These are phyloP conservation scores for Ananas comosus DNA, from an alignment of 176 grass and related monocot species.

Conservation along the genomic window DNA sequence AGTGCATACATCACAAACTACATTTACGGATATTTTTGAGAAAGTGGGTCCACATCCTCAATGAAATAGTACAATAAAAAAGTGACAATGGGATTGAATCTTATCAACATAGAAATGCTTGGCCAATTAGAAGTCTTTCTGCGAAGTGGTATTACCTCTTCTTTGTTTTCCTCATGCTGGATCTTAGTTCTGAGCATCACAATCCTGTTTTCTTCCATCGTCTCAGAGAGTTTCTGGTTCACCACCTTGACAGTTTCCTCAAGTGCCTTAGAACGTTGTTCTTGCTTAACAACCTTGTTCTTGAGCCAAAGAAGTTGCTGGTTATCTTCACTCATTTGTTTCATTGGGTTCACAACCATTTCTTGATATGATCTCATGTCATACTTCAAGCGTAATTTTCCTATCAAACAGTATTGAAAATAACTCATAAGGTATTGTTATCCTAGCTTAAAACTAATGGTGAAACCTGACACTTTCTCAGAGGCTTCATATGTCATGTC, in stretches of 20 bases:
- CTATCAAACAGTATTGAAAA: conserved; percentile 30
- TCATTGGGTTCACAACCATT: conserved; percentile 76
- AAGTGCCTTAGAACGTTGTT: conserved; percentile 50
- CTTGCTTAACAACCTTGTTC: conserved; percentile 48
- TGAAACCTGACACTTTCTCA: background rate
- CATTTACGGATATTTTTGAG: background rate
- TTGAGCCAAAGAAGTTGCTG: conserved; percentile 56
- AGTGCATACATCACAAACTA: background rate
- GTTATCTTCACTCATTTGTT: conserved; percentile 84
- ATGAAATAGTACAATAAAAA: no score
- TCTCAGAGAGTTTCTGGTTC: conserved; percentile 46
- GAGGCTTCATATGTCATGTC: background rate
- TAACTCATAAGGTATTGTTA: background rate
- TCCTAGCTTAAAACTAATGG: background rate
- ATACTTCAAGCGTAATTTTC: conserved; percentile 57
- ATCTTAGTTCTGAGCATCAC: conserved; percentile 44
- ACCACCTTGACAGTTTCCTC: conserved; percentile 40
- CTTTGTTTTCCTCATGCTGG: conserved; percentile 57
- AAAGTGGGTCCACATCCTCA: background rate
- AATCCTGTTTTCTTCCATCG: conserved; percentile 34
- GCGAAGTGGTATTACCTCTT: conserved; percentile 45
- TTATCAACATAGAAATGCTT: no score
- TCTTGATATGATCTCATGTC: conserved; percentile 82
- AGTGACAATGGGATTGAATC: no score
- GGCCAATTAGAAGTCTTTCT: background rate